phyloP scores from a whole-genome alignment of 306 rosid genomes.

The Amphicarpaea edgeworthii region DNA sequence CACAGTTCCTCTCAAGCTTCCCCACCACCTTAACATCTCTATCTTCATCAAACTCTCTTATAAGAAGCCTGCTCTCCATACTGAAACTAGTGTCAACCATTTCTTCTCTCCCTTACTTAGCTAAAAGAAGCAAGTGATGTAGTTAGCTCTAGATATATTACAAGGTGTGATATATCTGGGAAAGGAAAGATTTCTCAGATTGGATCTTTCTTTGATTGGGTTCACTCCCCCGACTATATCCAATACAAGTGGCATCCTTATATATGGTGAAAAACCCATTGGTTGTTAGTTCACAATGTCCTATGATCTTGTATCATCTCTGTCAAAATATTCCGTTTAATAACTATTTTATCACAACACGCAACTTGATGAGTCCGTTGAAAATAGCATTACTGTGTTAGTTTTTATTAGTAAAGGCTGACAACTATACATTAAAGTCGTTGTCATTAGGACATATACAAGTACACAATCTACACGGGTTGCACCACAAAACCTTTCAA shows the following conservation, averaged over 20 bases:
- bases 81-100: constrained; percentile 56
- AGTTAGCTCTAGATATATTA: constrained; percentile 31
- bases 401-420: constrained; percentile 44
- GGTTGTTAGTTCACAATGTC: constrained; percentile 12
- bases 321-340: constrained; percentile 20
- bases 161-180: constrained; percentile 7
- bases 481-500: constrained; percentile 44
- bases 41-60: constrained; percentile 74
- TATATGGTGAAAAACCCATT: constrained; percentile 34
- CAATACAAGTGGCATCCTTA: constrained; percentile 48
- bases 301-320: constrained; percentile 29
- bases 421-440: constrained; percentile 38
- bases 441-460: constrained; percentile 28
- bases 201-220: constrained; percentile 45
- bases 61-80: constrained; percentile 54
- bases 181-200: constrained; percentile 34
- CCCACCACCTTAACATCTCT: constrained; percentile 77
- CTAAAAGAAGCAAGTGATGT: constrained; percentile 46
- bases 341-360: constrained; percentile 24
- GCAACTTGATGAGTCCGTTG: constrained; percentile 49
- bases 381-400: constrained; percentile 21
- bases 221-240: constrained; percentile 44
- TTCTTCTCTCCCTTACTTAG: constrained; percentile 29
- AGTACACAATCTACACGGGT: constrained; percentile 15
- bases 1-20: constrained; percentile 82